phyloP scores from a whole-genome alignment of 176 grass and related monocot species.

The Musa itinerans region DNA sequence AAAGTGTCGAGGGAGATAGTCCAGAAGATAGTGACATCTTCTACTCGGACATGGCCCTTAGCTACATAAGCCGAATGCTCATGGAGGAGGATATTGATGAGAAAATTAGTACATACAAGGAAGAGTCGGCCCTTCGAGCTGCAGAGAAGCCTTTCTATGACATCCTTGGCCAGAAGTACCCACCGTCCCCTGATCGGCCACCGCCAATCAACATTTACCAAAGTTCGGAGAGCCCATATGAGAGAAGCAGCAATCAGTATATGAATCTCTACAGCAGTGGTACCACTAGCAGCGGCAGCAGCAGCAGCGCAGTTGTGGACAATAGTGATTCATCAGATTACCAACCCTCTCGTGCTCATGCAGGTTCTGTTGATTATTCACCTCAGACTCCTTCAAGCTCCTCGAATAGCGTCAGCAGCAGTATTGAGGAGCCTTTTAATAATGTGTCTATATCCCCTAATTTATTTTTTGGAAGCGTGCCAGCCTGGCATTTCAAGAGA shows the following conservation, averaged over 20 bases:
- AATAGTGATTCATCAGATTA: conserved; percentile 16
- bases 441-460: conserved; percentile 43
- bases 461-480: conserved; percentile 66
- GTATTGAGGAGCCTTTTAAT: conserved; percentile 60
- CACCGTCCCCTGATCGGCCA: conserved; percentile 38
- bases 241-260: conserved; percentile 31
- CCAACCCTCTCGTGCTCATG: conserved; percentile 13
- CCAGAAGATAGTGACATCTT: conserved; percentile 25
- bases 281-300: conserved; percentile 23
- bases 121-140: conserved; percentile 54
- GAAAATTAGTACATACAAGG: conserved; percentile 27
- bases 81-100: conserved; percentile 57
- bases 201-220: conserved; percentile 10
- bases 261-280: conserved; percentile 21
- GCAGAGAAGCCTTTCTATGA: conserved; percentile 87
- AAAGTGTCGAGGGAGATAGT: conserved; percentile 40
- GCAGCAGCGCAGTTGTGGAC: conserved; percentile 18
- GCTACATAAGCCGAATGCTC: conserved; percentile 38
- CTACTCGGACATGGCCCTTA: conserved; percentile 26
- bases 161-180: conserved; percentile 90
- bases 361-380: conserved; percentile 20
- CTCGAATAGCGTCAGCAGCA: conserved; percentile 19
- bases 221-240: conserved; percentile 34
- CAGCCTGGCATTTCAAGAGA: conserved; percentile 89
- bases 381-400: conserved; percentile 24